Evolutionary conservation across 345 rosid species (phyloP).

Genomic region (Citrus cavaleriei): DNA sequence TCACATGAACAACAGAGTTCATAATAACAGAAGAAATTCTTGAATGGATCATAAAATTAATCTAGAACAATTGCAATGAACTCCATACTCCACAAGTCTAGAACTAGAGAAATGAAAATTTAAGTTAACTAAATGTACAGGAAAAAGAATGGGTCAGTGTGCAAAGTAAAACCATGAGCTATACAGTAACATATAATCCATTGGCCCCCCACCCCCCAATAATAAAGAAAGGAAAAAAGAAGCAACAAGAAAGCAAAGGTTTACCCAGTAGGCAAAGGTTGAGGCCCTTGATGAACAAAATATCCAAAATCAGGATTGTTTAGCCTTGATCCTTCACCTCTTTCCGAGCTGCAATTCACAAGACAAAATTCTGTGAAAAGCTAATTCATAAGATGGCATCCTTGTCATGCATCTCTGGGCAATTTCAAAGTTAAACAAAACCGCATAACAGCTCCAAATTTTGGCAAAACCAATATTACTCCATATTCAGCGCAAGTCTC

Average conservation of each 20-base stretch:
- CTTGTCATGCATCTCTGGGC: background rate
- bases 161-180: background rate
- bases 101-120: background rate
- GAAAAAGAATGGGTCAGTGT: background rate
- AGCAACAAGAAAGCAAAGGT: conserved; percentile 1
- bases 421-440: background rate
- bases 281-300: conserved; percentile 41
- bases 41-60: background rate
- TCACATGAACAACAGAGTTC: background rate
- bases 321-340: conserved; percentile 30
- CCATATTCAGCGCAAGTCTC: background rate
- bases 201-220: background rate
- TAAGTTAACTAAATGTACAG: background rate
- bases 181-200: background rate
- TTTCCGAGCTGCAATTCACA: conserved; percentile 36
- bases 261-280: conserved; percentile 61
- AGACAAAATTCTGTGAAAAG: background rate
- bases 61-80: background rate
- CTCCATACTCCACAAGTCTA: background rate
- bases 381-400: background rate
- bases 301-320: conserved; percentile 19
- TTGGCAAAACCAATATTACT: background rate
- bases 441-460: background rate
- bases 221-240: background rate
- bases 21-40: background rate